Conservation (phyloP, 2,329 filamentous ascomycete genomes). For the Talaromyces sp. region DNA sequence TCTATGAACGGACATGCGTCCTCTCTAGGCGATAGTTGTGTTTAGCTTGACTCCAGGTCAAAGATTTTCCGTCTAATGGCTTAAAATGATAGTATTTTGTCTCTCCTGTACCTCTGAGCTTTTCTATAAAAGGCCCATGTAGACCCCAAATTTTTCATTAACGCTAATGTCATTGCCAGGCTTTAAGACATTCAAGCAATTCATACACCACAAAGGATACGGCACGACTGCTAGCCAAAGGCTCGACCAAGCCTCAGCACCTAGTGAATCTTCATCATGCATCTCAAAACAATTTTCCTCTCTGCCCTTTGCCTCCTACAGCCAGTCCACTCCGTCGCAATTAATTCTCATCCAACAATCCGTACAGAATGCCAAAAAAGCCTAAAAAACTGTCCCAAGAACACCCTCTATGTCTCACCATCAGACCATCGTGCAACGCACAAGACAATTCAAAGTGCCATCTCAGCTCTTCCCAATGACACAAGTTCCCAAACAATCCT, state of each 20-base stretch:
- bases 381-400: constrained; percentile 32
- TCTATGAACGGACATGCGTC: constrained; percentile 3
- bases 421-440: constrained; percentile 26
- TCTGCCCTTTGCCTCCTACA: constrained; percentile 4
- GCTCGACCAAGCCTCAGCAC: too few species aligned
- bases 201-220: too few species aligned
- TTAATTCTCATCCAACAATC: background rate
- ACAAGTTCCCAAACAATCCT: constrained; percentile 58
- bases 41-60: constrained; percentile 3
- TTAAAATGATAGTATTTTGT: background rate
- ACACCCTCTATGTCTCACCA: constrained; percentile 33
- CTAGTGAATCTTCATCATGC: too few species aligned
- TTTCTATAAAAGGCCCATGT: too few species aligned
- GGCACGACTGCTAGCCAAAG: too few species aligned
- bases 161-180: background rate
- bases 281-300: background rate
- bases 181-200: too few species aligned
- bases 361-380: constrained; percentile 1
- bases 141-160: too few species aligned
- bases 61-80: constrained; percentile 16
- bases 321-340: constrained; percentile 4
- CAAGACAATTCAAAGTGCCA: constrained; percentile 51
- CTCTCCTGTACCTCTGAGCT: too few species aligned
- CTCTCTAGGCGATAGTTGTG: constrained; percentile 7
- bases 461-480: constrained; percentile 51